Base-by-base conservation (phyloP, 139 green algal genomes). In the Zygnema cylindricum region DNA sequence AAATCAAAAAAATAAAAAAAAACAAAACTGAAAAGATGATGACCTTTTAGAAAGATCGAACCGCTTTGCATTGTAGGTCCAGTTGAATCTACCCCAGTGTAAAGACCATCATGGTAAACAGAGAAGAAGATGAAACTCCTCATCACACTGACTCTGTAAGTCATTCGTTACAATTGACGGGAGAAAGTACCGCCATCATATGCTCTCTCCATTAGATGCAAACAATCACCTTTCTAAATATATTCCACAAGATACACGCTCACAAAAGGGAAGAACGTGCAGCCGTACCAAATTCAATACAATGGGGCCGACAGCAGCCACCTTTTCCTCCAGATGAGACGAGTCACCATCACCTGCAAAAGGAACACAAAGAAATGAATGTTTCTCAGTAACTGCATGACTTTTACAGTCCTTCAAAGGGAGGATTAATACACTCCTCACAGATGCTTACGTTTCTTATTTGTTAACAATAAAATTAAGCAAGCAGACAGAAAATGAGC, bases 121-220 rank as follows among this genome's bases (percentile, higher is more conserved):
- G 36, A 11, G 21, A 84, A 54, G 77, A 43, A 55, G n/a, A 33
- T 84, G 41, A 84, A 55, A 2, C 77, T 84, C 71, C 43, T 81
- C 73, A 39, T 81, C 73, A 35, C 42, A 39, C 21, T 81, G 73
- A 38, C 43, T 38, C 42, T 16, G 42, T 16, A 38, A 35, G 42
- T 38, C 73, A 39, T 81, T 38, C 16, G 36, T 38, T 81, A 38
- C 22, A 81, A 81, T 81, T 81, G 16, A 38, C 42, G 73, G 36
- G 43, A 16, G 43, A 81, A 81, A 81, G 30, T 35, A 22, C 16
- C 42, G 73, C 73, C 22, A 21, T 16, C 30, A 81, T 57, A 16
- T 57, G 30, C 16, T 22, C 22, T 21, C 21, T 81, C n/a, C n/a
- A 21, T 81, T 11, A 39, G 16, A 16, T 81, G 73, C 73, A 81